Evolutionary conservation across 1,284 basidiomycete genomes (phyloP).

Genomic region (Leccinum olivaceoglutinosum): DNA sequence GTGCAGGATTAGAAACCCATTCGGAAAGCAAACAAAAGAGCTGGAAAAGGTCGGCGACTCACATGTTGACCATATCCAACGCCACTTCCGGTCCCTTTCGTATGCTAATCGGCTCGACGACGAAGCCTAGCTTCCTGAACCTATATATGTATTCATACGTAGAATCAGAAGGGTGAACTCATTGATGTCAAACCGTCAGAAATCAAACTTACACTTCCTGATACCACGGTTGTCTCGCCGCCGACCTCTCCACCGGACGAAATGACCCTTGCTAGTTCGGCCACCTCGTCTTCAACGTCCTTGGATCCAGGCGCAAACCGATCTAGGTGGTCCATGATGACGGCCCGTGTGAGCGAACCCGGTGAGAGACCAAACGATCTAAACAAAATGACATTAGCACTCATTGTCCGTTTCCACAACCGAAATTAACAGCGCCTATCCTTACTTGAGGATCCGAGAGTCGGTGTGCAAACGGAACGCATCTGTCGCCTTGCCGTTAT

Average conservation of each 20-base stretch:
- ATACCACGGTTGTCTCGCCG: conserved; percentile 75
- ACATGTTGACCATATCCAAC: conserved; percentile 67
- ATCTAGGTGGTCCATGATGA: conserved; percentile 82
- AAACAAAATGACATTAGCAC: background rate
- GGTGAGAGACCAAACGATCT: conserved; percentile 38
- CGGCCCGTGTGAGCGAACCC: conserved; percentile 54
- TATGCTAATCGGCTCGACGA: conserved; percentile 40
- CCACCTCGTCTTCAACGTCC: conserved; percentile 60
- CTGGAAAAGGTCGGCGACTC: conserved; percentile 10
- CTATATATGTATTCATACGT: conserved; percentile 8
- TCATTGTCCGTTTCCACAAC: background rate
- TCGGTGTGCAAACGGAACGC: conserved; percentile 77
- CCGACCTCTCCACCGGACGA: conserved; percentile 61
- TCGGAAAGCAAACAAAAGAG: background rate
- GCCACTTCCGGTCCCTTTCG: conserved; percentile 39
- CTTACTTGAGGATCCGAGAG: conserved; percentile 64
- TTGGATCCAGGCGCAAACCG: conserved; percentile 63
- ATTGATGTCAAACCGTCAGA: background rate
- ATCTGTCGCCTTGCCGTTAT: conserved; percentile 47
- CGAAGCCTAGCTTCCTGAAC: conserved; percentile 45
- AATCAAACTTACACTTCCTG: conserved; percentile 42
- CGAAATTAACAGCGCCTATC: background rate
- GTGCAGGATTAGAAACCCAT: background rate
- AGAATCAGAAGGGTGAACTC: background rate
- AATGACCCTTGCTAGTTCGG: conserved; percentile 59